Evolutionary conservation across 1,284 basidiomycete species (phyloP).

Genomic region (Austroboletus niveus): DNA sequence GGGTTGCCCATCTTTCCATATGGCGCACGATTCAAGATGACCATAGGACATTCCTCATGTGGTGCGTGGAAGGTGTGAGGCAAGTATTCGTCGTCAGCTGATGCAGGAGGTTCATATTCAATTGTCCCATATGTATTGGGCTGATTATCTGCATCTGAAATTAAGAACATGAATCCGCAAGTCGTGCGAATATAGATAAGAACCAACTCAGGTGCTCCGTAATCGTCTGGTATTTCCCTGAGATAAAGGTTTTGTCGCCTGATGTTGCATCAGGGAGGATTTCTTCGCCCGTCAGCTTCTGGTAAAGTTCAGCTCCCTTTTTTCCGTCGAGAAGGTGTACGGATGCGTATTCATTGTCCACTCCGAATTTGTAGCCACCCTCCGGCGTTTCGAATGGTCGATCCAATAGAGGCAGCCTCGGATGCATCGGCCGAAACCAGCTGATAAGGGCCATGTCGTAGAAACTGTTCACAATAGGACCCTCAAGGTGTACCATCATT

Average conservation of each 20-base stretch:
- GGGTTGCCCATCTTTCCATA: constrained; percentile 45
- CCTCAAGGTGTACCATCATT: constrained; percentile 68
- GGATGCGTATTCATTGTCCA: constrained; percentile 45
- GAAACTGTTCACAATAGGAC: constrained; percentile 67
- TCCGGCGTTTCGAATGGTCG: constrained; percentile 25
- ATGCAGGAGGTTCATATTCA: constrained; percentile 27
- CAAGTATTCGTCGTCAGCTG: constrained; percentile 34
- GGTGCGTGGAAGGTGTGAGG: constrained; percentile 51
- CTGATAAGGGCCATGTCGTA: constrained; percentile 74
- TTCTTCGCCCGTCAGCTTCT: constrained; percentile 17
- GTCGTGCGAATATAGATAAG: not conserved
- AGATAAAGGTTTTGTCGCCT: constrained; percentile 22
- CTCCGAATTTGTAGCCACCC: constrained; percentile 45
- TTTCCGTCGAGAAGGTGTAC: constrained; percentile 28
- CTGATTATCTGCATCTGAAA: constrained; percentile 36
- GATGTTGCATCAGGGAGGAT: constrained; percentile 7
- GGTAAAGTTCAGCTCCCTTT: constrained; percentile 29
- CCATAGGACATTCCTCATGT: constrained; percentile 70
- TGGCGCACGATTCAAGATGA: constrained; percentile 68
- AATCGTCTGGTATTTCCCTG: constrained; percentile 34
- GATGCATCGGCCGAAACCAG: constrained; percentile 59
- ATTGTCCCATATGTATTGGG: constrained; percentile 34
- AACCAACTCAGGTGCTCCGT: constrained; percentile 35
- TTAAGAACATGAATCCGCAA: constrained; percentile 10
- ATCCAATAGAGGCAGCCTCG: constrained; percentile 51